These are phyloP conservation scores for Dendrocalamus sinicus DNA, from an alignment of 176 grass and related monocot genomes.

Conservation along the genomic window DNA sequence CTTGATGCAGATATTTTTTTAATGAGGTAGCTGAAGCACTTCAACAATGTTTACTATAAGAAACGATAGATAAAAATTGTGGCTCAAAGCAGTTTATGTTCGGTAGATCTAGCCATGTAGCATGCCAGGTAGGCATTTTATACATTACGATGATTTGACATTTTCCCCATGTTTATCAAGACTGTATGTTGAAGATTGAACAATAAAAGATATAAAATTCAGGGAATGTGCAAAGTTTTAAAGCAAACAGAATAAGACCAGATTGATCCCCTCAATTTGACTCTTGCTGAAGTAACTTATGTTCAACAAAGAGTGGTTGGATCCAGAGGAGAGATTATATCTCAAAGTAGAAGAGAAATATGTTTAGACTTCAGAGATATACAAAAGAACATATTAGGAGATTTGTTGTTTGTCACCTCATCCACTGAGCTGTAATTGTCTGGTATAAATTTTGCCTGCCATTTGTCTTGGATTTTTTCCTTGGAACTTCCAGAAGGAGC, in stretches of 20 bases:
- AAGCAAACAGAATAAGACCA: background rate
- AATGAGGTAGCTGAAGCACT: background rate
- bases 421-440: conserved; percentile 87
- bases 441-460: conserved; percentile 62
- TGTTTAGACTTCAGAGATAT: background rate
- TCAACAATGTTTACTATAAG: conserved; percentile 1
- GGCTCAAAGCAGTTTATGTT: background rate
- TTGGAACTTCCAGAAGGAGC: conserved; percentile 53
- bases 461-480: conserved; percentile 32
- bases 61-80: conserved; percentile 9
- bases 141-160: background rate
- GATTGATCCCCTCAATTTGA: background rate
- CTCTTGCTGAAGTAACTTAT: background rate
- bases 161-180: background rate
- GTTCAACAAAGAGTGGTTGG: background rate
- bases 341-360: background rate
- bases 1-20: background rate
- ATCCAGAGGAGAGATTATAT: conserved; percentile 3
- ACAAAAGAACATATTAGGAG: background rate
- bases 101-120: background rate
- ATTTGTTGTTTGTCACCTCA: conserved; percentile 56
- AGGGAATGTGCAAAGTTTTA: background rate
- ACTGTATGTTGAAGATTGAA: background rate
- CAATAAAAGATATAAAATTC: background rate
- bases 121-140: background rate